phyloP scores from a whole-genome alignment of 2,329 filamentous ascomycete species.

The Phialocephala sp. region DNA sequence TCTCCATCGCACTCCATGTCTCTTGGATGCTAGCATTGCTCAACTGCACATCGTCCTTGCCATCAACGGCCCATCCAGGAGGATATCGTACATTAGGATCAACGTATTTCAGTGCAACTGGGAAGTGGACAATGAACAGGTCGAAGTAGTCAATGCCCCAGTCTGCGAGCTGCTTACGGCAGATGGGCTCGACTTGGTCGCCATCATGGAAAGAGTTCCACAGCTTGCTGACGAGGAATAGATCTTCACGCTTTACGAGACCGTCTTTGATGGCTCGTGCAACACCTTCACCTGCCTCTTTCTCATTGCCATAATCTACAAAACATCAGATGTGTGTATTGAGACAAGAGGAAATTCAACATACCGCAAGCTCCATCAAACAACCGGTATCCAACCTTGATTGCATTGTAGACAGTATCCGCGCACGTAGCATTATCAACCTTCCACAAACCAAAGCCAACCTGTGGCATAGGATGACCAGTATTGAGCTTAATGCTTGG shows the following conservation, averaged over 20 bases:
- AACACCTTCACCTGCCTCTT: constrained; percentile 77
- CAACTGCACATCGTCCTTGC: constrained; percentile 62
- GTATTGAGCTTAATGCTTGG: constrained; percentile 52
- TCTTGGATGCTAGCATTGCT: constrained; percentile 77
- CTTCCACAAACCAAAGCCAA: constrained; percentile 74
- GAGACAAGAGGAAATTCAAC: constrained; percentile 19
- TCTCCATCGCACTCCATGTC: constrained; percentile 84
- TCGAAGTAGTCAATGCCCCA: constrained; percentile 91
- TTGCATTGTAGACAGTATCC: constrained; percentile 70
- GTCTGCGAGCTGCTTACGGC: constrained; percentile 77
- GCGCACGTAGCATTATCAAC: constrained; percentile 67
- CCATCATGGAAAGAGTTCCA: constrained; percentile 91
- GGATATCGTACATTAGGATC: constrained; percentile 81
- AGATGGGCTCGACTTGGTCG: constrained; percentile 77
- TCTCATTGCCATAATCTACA: constrained; percentile 82
- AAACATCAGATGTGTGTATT: constrained; percentile 1
- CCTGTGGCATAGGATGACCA: constrained; percentile 61
- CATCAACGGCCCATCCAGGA: constrained; percentile 76
- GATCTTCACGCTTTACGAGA: constrained; percentile 80
- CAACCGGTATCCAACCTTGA: constrained; percentile 64
- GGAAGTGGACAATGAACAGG: constrained; percentile 89
- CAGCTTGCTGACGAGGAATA: constrained; percentile 92
- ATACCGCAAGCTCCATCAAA: constrained; percentile 65
- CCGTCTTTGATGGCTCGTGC: constrained; percentile 81
- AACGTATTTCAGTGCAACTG: constrained; percentile 83